phyloP scores from a whole-genome alignment of 1,284 basidiomycete species.

The Ganoderma lingzhi region DNA sequence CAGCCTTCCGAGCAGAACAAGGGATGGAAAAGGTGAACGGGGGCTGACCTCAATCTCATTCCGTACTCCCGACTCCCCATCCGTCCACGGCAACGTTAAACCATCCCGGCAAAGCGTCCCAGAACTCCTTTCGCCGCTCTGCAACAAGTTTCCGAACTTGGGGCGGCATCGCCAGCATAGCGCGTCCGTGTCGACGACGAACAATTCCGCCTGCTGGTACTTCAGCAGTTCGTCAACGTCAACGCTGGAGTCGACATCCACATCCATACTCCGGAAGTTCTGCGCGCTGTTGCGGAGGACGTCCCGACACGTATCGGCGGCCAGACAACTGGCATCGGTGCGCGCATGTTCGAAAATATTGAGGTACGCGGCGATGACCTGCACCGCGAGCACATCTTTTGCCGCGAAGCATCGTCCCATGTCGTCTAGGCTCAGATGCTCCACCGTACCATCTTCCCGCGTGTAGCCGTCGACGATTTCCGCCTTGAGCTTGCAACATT shows the following conservation, averaged over 20 bases:
- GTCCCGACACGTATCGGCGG: neutral
- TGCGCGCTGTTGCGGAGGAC: neutral
- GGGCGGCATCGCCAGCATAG: neutral
- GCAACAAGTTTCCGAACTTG: neutral
- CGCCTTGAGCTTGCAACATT: constrained; percentile 5
- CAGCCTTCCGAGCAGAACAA: neutral
- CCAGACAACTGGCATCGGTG: neutral
- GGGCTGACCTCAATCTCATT: neutral
- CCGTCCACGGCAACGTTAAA: neutral
- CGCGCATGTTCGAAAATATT: neutral
- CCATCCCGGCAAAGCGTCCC: neutral
- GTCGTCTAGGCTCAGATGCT: neutral
- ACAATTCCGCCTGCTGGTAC: neutral
- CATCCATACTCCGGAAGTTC: neutral
- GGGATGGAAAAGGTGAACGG: neutral
- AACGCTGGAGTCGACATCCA: neutral
- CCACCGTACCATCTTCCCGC: neutral
- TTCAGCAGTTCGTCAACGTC: neutral
- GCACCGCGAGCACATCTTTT: neutral
- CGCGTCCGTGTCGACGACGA: neutral
- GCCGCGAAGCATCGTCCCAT: neutral
- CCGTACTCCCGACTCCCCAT: neutral
- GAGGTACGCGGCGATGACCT: neutral
- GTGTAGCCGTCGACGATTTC: neutral
- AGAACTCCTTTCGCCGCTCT: neutral